These are phyloP conservation scores for Tuber melanosporum DNA, from an alignment of 495 filamentous ascomycete species.

Conservation along the genomic window DNA sequence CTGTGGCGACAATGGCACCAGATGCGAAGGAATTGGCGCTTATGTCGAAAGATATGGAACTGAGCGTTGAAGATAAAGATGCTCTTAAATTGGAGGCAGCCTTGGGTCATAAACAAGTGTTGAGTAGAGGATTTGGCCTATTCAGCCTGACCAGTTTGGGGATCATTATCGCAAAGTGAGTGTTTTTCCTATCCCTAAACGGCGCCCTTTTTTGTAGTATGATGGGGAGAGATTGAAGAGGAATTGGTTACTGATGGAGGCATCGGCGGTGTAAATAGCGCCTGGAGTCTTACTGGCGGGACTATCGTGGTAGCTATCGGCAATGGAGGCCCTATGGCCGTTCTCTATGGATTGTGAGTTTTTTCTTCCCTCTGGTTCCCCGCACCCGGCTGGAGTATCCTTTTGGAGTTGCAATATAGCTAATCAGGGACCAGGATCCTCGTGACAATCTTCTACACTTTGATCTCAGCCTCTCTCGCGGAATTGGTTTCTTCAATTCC, in stretches of 20 bases:
- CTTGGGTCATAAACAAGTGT: conserved; percentile 49
- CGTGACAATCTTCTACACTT: conserved; percentile 50
- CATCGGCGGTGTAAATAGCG: conserved; percentile 31
- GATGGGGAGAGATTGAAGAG: neutral
- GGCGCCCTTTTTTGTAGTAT: neutral
- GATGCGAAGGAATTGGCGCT: neutral
- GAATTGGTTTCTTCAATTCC: conserved; percentile 75
- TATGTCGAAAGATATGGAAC: conserved; percentile 26
- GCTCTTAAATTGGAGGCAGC: conserved; percentile 49
- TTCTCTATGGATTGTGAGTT: conserved; percentile 50
- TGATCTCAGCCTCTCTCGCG: conserved; percentile 56
- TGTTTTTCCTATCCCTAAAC: neutral
- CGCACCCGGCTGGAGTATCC: neutral
- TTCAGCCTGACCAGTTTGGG: conserved; percentile 48
- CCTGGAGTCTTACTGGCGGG: conserved; percentile 47
- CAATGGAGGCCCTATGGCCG: conserved; percentile 51
- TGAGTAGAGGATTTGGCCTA: conserved; percentile 49
- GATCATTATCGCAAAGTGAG: conserved; percentile 49
- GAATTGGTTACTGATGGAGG: conserved; percentile 5
- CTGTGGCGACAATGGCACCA: neutral
- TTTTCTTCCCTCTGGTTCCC: neutral
- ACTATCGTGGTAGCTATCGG: conserved; percentile 46
- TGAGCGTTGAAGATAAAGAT: conserved; percentile 45
- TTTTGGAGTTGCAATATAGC: neutral
- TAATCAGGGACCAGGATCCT: conserved; percentile 34